A percentile compares a stretch with the other conserved stretches of the same genome.
phyloP scores from a whole-genome alignment of 345 rosid species.

The Rubroshorea leprosula region DNA sequence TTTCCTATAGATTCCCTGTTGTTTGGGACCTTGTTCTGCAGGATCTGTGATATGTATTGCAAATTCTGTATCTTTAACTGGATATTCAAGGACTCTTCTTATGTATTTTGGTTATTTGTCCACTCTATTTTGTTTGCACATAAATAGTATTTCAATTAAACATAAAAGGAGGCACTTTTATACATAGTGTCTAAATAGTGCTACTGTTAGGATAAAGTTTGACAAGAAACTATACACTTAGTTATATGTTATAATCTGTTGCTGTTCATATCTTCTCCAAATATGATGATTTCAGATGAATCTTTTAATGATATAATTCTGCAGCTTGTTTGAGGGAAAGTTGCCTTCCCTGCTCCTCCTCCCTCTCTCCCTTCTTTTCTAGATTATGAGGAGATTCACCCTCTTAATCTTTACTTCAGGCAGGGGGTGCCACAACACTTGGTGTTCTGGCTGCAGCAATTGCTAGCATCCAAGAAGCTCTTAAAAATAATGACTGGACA shows the following conservation, averaged over 20 bases:
- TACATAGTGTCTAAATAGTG: not conserved
- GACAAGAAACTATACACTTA: not conserved
- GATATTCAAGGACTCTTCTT: not conserved
- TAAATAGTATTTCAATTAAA: not conserved
- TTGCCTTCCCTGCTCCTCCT: too few relatives aligned
- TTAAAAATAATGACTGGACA: conserved; percentile 73
- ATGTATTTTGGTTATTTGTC: not conserved
- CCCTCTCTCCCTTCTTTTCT: too few relatives aligned
- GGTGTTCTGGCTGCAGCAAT: conserved; percentile 59
- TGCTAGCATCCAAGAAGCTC: conserved; percentile 66
- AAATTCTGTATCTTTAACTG: not conserved
- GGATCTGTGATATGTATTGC: not conserved
- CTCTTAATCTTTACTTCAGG: conserved; percentile 38
- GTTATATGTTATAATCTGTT: not conserved
- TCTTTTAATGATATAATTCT: too few relatives aligned
- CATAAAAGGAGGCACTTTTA: not conserved
- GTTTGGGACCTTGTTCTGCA: not conserved
- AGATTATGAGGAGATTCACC: not conserved
- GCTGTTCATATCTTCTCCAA: not conserved
- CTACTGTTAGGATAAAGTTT: not conserved
- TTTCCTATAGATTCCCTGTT: not conserved
- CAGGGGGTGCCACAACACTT: conserved; percentile 76
- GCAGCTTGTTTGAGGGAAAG: too few relatives aligned
- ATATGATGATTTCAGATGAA: too few relatives aligned
- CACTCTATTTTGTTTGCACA: not conserved